phyloP scores from a whole-genome alignment of 1,139 yeast species.

The Blastobotrys buckinghamii region DNA sequence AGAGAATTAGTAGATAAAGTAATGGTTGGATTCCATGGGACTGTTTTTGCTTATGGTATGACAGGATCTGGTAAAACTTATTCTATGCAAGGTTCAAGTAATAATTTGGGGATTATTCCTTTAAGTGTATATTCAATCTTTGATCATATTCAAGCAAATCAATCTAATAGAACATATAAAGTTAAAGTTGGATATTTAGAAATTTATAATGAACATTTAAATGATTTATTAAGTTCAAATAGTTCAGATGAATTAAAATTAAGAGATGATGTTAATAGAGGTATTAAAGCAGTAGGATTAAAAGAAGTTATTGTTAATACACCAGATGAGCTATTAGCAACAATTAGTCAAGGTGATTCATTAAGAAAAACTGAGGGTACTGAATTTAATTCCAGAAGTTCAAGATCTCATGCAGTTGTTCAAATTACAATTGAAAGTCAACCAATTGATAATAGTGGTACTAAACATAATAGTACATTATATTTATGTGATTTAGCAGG shows the following conservation, averaged over 20 bases:
- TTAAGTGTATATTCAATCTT: constrained; percentile 67
- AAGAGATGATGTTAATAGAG: constrained; percentile 67
- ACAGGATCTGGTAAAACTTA: constrained; percentile 95
- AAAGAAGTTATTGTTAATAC: constrained; percentile 51
- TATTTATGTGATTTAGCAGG: constrained; percentile 96
- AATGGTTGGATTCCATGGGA: constrained; percentile 78
- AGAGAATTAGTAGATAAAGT: constrained; percentile 58
- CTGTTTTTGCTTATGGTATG: constrained; percentile 91
- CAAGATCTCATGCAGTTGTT: constrained; percentile 91
- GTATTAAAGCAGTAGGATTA: constrained; percentile 74
- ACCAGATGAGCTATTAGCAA: constrained; percentile 53
- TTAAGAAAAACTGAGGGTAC: constrained; percentile 82
- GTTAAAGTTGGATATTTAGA: constrained; percentile 72
- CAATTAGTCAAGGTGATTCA: constrained; percentile 64
- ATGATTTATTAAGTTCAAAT: constrained; percentile 50
- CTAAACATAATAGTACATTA: constrained; percentile 52
- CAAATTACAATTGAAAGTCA: constrained; percentile 52
- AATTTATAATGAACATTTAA: constrained; percentile 81
- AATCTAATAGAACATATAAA: constrained; percentile 34
- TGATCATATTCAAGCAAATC: constrained; percentile 38
- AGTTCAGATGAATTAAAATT: constrained; percentile 52
- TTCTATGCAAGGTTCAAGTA: constrained; percentile 72
- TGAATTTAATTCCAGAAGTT: constrained; percentile 76
- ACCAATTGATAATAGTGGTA: constrained; percentile 27
- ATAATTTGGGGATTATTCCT: constrained; percentile 74